Conservation (phyloP, 2,329 filamentous ascomycete species). For the Ilyonectria destructans region DNA sequence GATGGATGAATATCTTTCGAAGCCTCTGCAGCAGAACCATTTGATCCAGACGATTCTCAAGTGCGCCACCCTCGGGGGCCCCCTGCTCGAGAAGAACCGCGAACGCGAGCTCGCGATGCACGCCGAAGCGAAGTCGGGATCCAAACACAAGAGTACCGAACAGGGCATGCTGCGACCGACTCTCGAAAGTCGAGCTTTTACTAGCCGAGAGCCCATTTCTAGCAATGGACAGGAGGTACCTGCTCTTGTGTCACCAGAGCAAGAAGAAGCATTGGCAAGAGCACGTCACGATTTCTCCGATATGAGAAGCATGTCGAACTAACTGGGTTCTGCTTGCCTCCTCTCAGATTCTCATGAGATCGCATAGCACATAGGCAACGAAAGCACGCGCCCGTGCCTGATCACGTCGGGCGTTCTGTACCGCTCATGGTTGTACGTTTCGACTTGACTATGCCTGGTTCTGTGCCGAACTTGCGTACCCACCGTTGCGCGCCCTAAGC, state of each 20-base stretch:
- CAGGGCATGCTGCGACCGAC: conserved; percentile 59
- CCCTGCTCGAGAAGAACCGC: conserved; percentile 83
- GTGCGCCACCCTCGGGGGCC: conserved; percentile 91
- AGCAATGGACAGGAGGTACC: conserved; percentile 74
- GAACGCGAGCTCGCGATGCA: conserved; percentile 72
- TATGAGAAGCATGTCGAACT: conserved; percentile 58
- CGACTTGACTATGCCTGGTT: conserved; percentile 7
- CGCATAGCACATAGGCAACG: conserved; percentile 43
- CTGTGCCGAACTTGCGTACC: neutral
- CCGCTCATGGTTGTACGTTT: conserved; percentile 7
- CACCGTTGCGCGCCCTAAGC: neutral
- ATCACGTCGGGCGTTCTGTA: conserved; percentile 19
- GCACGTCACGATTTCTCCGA: conserved; percentile 63
- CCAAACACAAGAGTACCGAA: conserved; percentile 58
- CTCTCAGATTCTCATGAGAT: conserved; percentile 51
- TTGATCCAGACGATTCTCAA: conserved; percentile 98
- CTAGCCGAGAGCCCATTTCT: conserved; percentile 75
- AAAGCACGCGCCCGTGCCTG: conserved; percentile 16
- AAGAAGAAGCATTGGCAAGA: conserved; percentile 66
- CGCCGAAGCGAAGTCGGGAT: conserved; percentile 62
- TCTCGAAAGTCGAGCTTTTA: conserved; percentile 75
- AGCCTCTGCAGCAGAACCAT: conserved; percentile 96
- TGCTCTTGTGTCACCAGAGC: conserved; percentile 65
- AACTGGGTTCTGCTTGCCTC: conserved; percentile 38
- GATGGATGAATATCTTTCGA: conserved; percentile 99